Conservation (phyloP, 345 rosid species). For the Aquilaria yunnanensis region DNA sequence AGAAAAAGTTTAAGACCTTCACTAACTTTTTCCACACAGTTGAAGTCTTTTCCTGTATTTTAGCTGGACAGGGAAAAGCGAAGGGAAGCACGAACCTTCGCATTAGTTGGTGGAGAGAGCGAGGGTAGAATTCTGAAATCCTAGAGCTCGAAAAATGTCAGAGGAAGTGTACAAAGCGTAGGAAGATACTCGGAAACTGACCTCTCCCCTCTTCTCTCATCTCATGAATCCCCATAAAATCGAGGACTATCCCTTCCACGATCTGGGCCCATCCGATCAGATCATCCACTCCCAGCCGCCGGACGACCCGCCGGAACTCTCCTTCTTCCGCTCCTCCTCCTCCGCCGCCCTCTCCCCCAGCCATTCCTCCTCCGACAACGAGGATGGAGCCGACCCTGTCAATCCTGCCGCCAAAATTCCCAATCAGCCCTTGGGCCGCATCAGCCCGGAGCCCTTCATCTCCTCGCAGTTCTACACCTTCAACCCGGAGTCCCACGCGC, state of each 20-base stretch:
- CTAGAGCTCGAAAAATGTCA: neutral
- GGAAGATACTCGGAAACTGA: conserved; percentile 21
- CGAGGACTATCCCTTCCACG: conserved; percentile 52
- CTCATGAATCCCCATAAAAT: conserved; percentile 65
- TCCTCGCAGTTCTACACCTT: conserved; percentile 97
- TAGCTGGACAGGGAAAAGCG: no score
- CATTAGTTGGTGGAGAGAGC: no score
- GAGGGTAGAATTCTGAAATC: no score
- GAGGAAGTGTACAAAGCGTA: conserved; percentile 7
- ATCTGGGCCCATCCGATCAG: conserved; percentile 39
- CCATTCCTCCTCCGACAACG: neutral
- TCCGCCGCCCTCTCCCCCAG: conserved; percentile 29
- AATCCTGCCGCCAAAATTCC: conserved; percentile 20
- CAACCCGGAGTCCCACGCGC: conserved; percentile 87
- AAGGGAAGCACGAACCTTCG: no score
- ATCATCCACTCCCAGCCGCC: conserved; percentile 37
- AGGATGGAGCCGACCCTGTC: conserved; percentile 8
- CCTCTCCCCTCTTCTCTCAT: neutral
- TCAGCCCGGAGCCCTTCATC: conserved; percentile 79
- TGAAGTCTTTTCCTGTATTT: no score
- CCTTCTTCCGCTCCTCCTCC: conserved; percentile 61
- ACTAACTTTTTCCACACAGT: no score
- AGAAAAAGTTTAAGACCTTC: no score
- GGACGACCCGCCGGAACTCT: conserved; percentile 39
- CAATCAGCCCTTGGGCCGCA: conserved; percentile 24